phyloP scores from a whole-genome alignment of 768 basidiomycete genomes.

The Pisolithus marmoratus region DNA sequence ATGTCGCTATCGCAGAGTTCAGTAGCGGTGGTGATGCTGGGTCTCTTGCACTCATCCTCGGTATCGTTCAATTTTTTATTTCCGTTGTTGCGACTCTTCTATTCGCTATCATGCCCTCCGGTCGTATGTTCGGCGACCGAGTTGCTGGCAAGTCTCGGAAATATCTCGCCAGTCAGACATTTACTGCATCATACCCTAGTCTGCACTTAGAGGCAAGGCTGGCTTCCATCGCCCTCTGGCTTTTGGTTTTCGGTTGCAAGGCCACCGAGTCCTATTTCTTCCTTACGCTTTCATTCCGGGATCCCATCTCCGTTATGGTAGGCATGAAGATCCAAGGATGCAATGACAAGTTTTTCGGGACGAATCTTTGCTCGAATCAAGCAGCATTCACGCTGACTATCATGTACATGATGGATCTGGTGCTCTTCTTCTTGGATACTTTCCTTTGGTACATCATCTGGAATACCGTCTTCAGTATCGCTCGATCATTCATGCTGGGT shows the following conservation, averaged over 20 bases:
- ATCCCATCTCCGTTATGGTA: constrained; percentile 93
- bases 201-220: constrained; percentile 60
- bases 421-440: constrained; percentile 97
- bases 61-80: constrained; percentile 95
- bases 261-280: constrained; percentile 97
- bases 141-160: constrained; percentile 94
- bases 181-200: constrained; percentile 90
- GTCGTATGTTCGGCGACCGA: constrained; percentile 97
- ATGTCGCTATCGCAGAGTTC: constrained; percentile 81
- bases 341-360: constrained; percentile 79
- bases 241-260: constrained; percentile 94
- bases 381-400: constrained; percentile 92
- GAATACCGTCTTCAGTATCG: constrained; percentile 93
- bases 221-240: constrained; percentile 79
- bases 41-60: constrained; percentile 81
- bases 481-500: constrained; percentile 82
- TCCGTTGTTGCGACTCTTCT: constrained; percentile 80
- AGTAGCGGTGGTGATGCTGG: constrained; percentile 52
- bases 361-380: constrained; percentile 82
- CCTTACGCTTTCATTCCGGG: constrained; percentile 89
- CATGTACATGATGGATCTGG: constrained; percentile 98
- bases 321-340: constrained; percentile 95
- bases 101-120: constrained; percentile 91
- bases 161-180: constrained; percentile 97
- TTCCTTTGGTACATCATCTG: constrained; percentile 99